Evolutionary conservation across 768 basidiomycete species (phyloP), one percentile per base, ranked within the genome.

Genomic region (Pisolithus microcarpus): DNA sequence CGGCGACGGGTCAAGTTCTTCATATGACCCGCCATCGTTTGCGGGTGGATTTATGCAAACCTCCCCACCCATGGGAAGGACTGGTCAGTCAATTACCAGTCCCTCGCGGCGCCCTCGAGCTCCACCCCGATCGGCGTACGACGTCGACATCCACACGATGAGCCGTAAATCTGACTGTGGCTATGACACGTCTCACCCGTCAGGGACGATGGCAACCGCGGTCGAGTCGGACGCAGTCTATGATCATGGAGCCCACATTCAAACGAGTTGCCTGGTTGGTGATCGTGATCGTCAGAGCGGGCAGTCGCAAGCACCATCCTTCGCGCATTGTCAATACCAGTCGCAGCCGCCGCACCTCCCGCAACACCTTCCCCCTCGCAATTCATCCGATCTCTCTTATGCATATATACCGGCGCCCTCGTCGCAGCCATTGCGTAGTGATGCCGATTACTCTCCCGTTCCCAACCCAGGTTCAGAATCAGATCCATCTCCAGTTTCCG

Each of bases 211-310:
- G 45, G 45, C 26, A 3, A 30, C 28, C 21, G 31, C 16, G 7
- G 7, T 30, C n/a, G 45, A 46, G 31, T 36, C 30, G 45, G 45
- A 46, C 16, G 31, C 45, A 31, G 45, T 31, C 10, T 28, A 36
- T 7, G 16, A 46, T 36, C 30, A 16, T 13, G 28, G 45, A 10
- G 43, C 34, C 43, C 59, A 50, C 43, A 53, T 58, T 43, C 26
- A 26, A 42, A 38, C 54, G 16, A 46, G 37, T 15, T 60, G 44
- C 19, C 56, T 46, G 9, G 24, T 51, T 46, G 28, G 52, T 38
- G 59, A 63, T 61, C 50, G 50, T 49, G 45, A 46, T 46, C 45
- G 26, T 28, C 47, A 39, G 50, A 46, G 56, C 50, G 59, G 39
- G 56, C 61, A 45, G 46, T 54, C 57, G 52, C 47, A 46, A 5